Conservation (phyloP, 2,329 filamentous ascomycete species). For the Hymenoscyphus repandus region DNA sequence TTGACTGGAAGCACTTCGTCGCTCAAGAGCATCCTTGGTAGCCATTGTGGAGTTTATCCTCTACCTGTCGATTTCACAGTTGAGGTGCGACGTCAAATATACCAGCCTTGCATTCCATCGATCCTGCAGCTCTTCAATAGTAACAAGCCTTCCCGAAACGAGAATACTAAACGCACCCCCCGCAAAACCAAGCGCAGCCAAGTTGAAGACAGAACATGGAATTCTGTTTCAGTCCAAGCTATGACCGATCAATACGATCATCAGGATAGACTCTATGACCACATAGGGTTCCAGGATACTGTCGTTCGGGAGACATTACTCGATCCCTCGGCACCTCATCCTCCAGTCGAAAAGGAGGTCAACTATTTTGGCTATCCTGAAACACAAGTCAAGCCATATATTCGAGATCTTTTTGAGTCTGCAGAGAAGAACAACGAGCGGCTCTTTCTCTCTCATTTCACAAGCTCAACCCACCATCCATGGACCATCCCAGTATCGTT, state of each 20-base stretch:
- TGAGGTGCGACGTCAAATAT: conserved; percentile 33
- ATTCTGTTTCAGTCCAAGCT: conserved; percentile 35
- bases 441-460: conserved; percentile 35
- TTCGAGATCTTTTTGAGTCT: conserved; percentile 31
- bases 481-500: conserved; percentile 35
- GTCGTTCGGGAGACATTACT: conserved; percentile 30
- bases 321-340: conserved; percentile 25
- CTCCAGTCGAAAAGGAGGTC: conserved; percentile 17
- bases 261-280: conserved; percentile 31
- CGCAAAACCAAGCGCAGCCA: neutral
- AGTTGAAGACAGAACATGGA: conserved; percentile 21
- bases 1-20: conserved; percentile 36
- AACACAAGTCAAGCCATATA: conserved; percentile 36
- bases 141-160: conserved; percentile 18
- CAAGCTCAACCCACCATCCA: conserved; percentile 38
- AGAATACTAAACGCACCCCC: neutral
- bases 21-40: conserved; percentile 35
- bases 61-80: conserved; percentile 37
- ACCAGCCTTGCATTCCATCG: conserved; percentile 37
- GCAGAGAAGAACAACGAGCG: conserved; percentile 29
- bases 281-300: conserved; percentile 34
- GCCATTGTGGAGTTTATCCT: conserved; percentile 36
- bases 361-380: conserved; percentile 43
- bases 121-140: conserved; percentile 35
- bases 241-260: conserved; percentile 36